Percentiles rank a stretch among this genome's conserved stretches.
Conservation (phyloP, 2,329 filamentous ascomycete species). For the Talaromyces sp. region DNA sequence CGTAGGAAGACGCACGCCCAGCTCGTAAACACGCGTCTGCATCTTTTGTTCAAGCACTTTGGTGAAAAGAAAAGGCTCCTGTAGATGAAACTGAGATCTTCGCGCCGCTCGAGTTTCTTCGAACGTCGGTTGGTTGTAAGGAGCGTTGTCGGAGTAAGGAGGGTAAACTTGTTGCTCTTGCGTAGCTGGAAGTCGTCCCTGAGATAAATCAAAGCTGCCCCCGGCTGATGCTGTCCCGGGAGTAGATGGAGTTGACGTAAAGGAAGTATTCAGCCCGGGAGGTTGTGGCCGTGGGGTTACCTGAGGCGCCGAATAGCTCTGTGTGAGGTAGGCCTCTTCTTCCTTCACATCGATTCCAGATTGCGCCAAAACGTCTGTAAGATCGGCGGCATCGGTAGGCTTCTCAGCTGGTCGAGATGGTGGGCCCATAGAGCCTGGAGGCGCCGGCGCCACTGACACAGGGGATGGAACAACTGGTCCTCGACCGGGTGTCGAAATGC, state of each 20-base stretch:
- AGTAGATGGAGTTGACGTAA: constrained; percentile 37
- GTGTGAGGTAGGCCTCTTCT: constrained; percentile 77
- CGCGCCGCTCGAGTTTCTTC: constrained; percentile 59
- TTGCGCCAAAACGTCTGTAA: constrained; percentile 76
- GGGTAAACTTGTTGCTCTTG: constrained; percentile 59
- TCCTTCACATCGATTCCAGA: constrained; percentile 84
- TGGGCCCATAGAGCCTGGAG: constrained; percentile 55
- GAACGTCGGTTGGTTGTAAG: constrained; percentile 61
- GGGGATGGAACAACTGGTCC: constrained; percentile 29
- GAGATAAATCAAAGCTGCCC: constrained; percentile 47
- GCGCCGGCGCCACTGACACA: constrained; percentile 50
- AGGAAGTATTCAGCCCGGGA: constrained; percentile 44
- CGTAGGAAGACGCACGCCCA: constrained; percentile 56
- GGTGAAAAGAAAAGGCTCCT: constrained; percentile 67
- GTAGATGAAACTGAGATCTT: constrained; percentile 65
- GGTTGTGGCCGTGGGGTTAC: constrained; percentile 37
- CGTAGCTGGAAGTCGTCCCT: constrained; percentile 52
- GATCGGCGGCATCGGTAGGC: constrained; percentile 58
- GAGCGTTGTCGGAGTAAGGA: constrained; percentile 36
- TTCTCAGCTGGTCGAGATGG: constrained; percentile 55
- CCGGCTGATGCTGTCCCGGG: constrained; percentile 37
- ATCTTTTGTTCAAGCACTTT: constrained; percentile 52
- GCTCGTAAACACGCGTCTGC: constrained; percentile 55
- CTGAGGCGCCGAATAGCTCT: constrained; percentile 37
- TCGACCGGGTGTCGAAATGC: constrained; percentile 43